Evolutionary conservation across 2,329 filamentous ascomycete genomes (phyloP), one percentile per base, ranked within the genome.

Genomic region (Amauroascus niger): DNA sequence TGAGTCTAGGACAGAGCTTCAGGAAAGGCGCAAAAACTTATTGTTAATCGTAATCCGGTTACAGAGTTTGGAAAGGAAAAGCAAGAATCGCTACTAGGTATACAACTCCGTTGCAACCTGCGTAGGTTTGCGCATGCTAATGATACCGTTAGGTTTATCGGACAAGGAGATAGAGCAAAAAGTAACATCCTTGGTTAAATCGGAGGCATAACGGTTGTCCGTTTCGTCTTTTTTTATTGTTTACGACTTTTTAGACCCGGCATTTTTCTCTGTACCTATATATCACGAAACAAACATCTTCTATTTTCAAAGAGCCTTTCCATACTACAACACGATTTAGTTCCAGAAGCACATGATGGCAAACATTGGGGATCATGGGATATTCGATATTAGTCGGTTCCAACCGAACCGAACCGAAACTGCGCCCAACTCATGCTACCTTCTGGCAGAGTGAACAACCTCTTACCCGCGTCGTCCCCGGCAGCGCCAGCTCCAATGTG

Each of bases 91-190:
- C 68, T 87, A 64, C 74, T 76, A 61, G 82, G 82, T 81, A 68
- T 16, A 46, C 35, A 35, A 20, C 26, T 41, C 47, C 35, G 37
- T 44, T 54, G 35, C 33, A 28, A 2, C 7, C 11, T n/a, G 6
- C 20, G 13, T 20, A 13, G 6, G n/a, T 24, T 30, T 30, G 6
- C 22, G 14, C 49, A 28, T 16, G 32, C 60, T 64, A 45, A 64
- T 55, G 28, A 39, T 40, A 30, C 30, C 45, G 39, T 26, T 59
- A 84, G 82, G 82, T 58, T 70, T 87, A 63, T 79, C 83, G 62
- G 82, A 85, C 67, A 80, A 85, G 69, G 78, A 82, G 62, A 86
- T 88, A 58, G 84, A 87, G 71, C 78, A 80, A 60, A 81, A 79
- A 68, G 76, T 87, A 60, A 79, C 81, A 53, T 73, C 74, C 49